Percentiles rank a stretch among this genome's conserved stretches.
These are phyloP conservation scores for Quercus lobata DNA, from an alignment of 331 rosid genomes.

Conservation along the genomic window DNA sequence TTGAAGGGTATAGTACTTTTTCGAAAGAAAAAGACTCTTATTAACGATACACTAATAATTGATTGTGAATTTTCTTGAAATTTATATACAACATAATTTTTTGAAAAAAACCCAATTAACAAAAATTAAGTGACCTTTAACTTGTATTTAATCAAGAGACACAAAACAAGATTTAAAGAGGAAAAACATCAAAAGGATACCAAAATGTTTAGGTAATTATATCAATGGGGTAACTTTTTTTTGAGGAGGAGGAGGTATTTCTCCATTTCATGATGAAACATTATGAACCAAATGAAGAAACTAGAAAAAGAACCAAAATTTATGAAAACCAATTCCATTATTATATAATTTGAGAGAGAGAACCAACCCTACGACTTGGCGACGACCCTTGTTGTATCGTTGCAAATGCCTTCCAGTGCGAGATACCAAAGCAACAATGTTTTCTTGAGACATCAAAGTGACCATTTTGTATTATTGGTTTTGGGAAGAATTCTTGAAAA, in stretches of 20 bases:
- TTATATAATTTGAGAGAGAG: background rate
- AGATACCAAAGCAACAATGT: conserved; percentile 69
- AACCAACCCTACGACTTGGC: conserved; percentile 97
- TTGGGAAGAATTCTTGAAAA: background rate
- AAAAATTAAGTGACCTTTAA: too few species aligned
- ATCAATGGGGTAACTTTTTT: background rate
- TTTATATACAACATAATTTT: too few species aligned
- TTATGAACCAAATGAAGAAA: background rate
- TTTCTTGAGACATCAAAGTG: conserved; percentile 62
- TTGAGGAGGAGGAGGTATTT: too few species aligned
- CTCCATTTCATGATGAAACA: background rate
- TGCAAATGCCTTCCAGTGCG: conserved; percentile 92
- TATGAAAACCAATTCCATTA: background rate
- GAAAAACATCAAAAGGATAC: background rate
- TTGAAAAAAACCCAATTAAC: too few species aligned
- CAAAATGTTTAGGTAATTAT: background rate
- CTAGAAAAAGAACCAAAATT: background rate
- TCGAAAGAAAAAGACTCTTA: too few species aligned
- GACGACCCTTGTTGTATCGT: conserved; percentile 78
- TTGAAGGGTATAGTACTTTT: too few species aligned
- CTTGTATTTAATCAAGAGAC: too few species aligned
- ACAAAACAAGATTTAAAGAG: background rate
- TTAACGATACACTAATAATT: too few species aligned
- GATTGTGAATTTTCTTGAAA: too few species aligned
- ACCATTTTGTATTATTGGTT: conserved; percentile 35